Conservation (phyloP, 805 yeast species). For the Wickerhamiella australiensis region DNA sequence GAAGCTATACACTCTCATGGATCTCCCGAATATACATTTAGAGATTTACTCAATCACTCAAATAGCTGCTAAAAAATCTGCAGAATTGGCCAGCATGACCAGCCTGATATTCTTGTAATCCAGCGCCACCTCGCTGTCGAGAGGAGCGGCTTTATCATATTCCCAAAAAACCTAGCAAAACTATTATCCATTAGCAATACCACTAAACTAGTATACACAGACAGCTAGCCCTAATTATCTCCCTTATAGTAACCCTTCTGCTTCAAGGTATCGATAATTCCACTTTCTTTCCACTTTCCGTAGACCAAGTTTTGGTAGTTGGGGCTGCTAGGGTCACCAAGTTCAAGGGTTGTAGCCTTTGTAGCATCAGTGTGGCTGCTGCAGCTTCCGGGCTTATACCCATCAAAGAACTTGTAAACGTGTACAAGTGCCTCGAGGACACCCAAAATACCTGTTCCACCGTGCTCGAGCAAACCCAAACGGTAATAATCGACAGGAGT, state of each 20-base stretch:
- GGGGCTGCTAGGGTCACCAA: background rate
- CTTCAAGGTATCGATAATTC: background rate
- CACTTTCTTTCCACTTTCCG: constrained; percentile 1
- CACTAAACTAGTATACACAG: no score
- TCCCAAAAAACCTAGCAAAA: no score
- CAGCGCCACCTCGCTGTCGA: no score
- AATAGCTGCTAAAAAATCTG: no score
- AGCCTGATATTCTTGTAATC: no score
- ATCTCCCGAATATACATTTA: no score
- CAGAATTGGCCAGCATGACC: no score
- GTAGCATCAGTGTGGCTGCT: background rate
- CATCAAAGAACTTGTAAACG: background rate
- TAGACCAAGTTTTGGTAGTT: background rate
- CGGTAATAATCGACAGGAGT: constrained; percentile 18
- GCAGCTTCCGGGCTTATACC: constrained; percentile 1
- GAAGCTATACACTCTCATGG: no score
- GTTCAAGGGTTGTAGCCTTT: background rate
- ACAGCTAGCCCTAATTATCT: no score
- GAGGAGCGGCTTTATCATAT: no score
- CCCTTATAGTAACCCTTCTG: background rate
- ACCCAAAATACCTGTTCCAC: background rate
- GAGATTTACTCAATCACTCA: no score
- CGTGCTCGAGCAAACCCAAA: background rate
- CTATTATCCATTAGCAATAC: no score
- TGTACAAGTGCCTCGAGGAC: background rate